Conservation (phyloP, 2,329 filamentous ascomycete genomes). For the Lachnellula hyalina region DNA sequence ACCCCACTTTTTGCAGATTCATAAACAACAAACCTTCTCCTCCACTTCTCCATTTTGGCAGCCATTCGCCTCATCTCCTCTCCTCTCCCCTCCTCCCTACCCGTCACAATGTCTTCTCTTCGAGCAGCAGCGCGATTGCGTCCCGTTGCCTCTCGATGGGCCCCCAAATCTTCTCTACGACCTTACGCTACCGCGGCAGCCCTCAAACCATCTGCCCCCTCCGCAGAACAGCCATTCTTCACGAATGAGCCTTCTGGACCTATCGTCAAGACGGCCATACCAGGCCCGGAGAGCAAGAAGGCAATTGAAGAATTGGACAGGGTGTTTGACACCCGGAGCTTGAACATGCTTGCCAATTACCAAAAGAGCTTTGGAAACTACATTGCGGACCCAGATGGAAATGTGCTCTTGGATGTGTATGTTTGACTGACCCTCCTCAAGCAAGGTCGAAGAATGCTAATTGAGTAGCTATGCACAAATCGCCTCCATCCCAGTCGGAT, state of each 20-base stretch:
- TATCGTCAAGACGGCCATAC: conserved; percentile 33
- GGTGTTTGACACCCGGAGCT: conserved; percentile 47
- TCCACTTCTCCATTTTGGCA: neutral
- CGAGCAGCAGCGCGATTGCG: conserved; percentile 29
- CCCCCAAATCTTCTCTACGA: conserved; percentile 8
- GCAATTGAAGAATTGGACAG: conserved; percentile 39
- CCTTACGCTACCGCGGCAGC: conserved; percentile 22
- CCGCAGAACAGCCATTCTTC: conserved; percentile 26
- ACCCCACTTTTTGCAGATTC: conserved; percentile 2
- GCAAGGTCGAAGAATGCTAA: conserved; percentile 7
- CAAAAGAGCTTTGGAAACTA: conserved; percentile 49
- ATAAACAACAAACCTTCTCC: neutral
- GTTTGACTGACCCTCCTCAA: conserved; percentile 14
- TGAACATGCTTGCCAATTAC: conserved; percentile 50
- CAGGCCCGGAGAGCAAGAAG: conserved; percentile 34
- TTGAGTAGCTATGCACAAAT: conserved; percentile 65
- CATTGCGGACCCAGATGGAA: conserved; percentile 46
- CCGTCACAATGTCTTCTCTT: conserved; percentile 27
- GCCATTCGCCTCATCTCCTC: neutral
- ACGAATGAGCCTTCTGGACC: conserved; percentile 29
- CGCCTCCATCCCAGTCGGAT: conserved; percentile 76
- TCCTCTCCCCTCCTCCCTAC: neutral
- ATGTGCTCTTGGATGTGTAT: conserved; percentile 45
- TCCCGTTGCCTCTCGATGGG: conserved; percentile 17
- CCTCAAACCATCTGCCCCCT: conserved; percentile 13